Evolutionary conservation across 2,329 filamentous ascomycete species (phyloP).

Genomic region (Fusarium sp.): DNA sequence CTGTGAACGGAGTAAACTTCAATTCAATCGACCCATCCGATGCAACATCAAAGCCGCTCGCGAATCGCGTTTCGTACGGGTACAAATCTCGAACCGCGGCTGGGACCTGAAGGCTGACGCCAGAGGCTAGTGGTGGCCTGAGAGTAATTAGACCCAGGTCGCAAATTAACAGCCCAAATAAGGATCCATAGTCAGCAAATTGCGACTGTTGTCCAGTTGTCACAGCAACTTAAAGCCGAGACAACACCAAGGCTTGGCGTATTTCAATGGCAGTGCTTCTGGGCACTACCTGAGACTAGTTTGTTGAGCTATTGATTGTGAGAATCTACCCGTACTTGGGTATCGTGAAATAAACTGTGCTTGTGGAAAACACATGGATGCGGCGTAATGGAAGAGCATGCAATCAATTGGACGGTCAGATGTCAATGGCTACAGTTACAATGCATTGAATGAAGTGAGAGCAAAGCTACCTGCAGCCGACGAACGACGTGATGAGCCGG

Average conservation of each 20-base stretch:
- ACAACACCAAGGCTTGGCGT: conserved; percentile 31
- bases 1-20: not conserved
- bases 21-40: not conserved
- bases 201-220: conserved; percentile 27
- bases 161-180: conserved; percentile 19
- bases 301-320: conserved; percentile 17
- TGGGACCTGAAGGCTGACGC: not conserved
- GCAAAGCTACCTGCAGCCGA: conserved; percentile 26
- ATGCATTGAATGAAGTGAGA: not conserved
- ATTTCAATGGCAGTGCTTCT: conserved; percentile 2
- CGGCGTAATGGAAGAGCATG: conserved; percentile 7
- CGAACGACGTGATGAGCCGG: conserved; percentile 12
- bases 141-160: conserved; percentile 2
- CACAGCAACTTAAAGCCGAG: conserved; percentile 36
- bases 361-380: not conserved
- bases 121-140: conserved; percentile 28
- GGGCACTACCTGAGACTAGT: not conserved
- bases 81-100: conserved; percentile 12
- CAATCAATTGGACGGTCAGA: conserved; percentile 20
- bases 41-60: not conserved
- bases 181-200: conserved; percentile 26
- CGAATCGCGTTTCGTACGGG: conserved; percentile 1
- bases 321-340: not conserved
- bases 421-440: not conserved
- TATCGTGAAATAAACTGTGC: not conserved